These are phyloP conservation scores for Fusarium sambucinum DNA, from an alignment of 2,329 filamentous ascomycete species.

Conservation along the genomic window DNA sequence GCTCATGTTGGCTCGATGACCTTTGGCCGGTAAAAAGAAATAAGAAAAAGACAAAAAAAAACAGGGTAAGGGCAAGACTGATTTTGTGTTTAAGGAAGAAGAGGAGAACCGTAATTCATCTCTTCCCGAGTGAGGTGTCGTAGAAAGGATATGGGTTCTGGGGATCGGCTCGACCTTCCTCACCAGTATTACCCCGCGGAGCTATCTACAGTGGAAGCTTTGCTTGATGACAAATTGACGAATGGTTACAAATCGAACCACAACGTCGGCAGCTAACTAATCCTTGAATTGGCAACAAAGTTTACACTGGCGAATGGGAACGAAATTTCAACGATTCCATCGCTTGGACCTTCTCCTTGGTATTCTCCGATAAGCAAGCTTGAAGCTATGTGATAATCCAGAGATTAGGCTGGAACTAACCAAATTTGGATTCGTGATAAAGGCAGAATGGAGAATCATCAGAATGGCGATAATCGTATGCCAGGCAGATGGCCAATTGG, in stretches of 20 bases:
- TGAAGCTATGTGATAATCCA: neutral
- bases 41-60: neutral
- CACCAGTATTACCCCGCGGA: neutral
- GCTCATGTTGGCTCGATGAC: neutral
- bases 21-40: no score
- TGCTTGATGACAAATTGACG: neutral
- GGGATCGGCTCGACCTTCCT: neutral
- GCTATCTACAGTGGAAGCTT: neutral
- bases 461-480: neutral
- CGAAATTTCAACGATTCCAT: accelerated
- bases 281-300: neutral
- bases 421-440: neutral
- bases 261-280: neutral
- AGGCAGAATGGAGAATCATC: neutral
- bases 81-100: neutral
- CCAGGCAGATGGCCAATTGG: neutral
- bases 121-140: neutral
- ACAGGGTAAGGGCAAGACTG: accelerated
- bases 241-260: neutral
- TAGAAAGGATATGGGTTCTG: neutral
- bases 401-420: neutral
- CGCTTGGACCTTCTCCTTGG: slow-evolving; percentile 15
- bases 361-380: neutral
- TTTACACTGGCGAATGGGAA: neutral
- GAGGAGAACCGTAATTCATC: neutral